phyloP scores from a whole-genome alignment of 768 basidiomycete genomes.

The Lyophyllum semitale region DNA sequence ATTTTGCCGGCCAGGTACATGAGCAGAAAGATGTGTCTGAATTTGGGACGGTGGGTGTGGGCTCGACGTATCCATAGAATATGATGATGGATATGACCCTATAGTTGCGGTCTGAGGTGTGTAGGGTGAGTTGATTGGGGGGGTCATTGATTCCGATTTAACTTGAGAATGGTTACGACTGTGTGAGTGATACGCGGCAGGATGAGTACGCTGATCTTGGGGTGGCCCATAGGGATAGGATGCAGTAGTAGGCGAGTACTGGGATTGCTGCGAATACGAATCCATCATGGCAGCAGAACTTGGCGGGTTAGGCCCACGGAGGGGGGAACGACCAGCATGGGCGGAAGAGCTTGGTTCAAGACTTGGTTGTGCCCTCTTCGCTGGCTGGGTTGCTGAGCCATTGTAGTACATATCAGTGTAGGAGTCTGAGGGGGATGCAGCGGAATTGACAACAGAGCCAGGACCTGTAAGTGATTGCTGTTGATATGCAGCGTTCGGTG shows the following conservation, averaged over 20 bases:
- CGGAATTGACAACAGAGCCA: slow-evolving; percentile 30
- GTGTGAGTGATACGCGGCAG: slow-evolving; percentile 54
- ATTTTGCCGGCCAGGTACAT: slow-evolving; percentile 49
- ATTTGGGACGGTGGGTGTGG: slow-evolving; percentile 56
- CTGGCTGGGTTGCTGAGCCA: slow-evolving; percentile 45
- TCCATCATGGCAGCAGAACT: slow-evolving; percentile 57
- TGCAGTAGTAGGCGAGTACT: slow-evolving; percentile 62
- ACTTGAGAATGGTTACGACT: slow-evolving; percentile 58
- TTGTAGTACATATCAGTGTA: slow-evolving; percentile 68
- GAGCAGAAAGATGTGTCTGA: slow-evolving; percentile 53
- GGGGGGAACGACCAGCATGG: slow-evolving; percentile 62
- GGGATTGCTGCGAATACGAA: slow-evolving; percentile 69
- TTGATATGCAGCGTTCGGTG: slow-evolving; percentile 59
- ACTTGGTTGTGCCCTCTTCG: slow-evolving; percentile 57
- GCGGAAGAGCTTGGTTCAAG: slow-evolving; percentile 52
- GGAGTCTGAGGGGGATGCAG: slow-evolving; percentile 45
- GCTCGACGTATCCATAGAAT: slow-evolving; percentile 66
- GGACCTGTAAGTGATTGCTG: slow-evolving; percentile 44
- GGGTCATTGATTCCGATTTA: slow-evolving; percentile 52
- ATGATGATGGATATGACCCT: slow-evolving; percentile 42
- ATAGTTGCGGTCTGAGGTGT: slow-evolving; percentile 49
- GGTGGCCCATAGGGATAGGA: slow-evolving; percentile 50
- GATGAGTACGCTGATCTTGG: slow-evolving; percentile 41
- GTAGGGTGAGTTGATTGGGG: slow-evolving; percentile 54
- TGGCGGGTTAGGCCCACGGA: slow-evolving; percentile 52